Percentiles rank a stretch among this genome's conserved stretches.
Conservation (phyloP, 2,329 filamentous ascomycete species). For the Phaeophleospora eucalypticola region DNA sequence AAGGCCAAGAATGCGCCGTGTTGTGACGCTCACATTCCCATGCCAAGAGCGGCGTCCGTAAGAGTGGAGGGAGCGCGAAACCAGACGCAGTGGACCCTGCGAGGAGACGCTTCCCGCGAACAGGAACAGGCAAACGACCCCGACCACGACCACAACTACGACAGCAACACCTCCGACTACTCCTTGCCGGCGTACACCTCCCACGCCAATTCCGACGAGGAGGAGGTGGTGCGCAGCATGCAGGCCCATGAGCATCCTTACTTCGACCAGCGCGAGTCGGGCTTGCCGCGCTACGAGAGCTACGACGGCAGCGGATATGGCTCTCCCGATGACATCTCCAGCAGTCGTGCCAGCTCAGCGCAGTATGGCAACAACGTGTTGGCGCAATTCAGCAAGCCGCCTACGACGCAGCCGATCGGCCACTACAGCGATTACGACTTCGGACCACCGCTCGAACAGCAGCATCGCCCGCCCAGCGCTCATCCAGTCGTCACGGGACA, state of each 20-base stretch:
- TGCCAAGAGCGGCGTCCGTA: conserved; percentile 21
- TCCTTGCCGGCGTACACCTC: conserved; percentile 5
- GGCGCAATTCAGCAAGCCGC: background rate
- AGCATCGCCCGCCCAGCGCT: conserved; percentile 2
- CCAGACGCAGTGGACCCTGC: conserved; percentile 21
- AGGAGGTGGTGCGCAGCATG: conserved; percentile 15
- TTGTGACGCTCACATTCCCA: conserved; percentile 9
- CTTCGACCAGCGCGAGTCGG: conserved; percentile 16
- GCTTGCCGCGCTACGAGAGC: conserved; percentile 24
- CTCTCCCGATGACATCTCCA: conserved; percentile 13
- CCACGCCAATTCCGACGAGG: background rate
- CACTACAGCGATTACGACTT: conserved; percentile 26
- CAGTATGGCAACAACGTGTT: conserved; percentile 1
- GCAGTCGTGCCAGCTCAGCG: conserved; percentile 6
- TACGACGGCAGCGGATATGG: conserved; percentile 29
- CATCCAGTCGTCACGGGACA: conserved; percentile 13
- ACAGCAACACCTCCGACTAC: background rate
- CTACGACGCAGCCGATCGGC: conserved; percentile 10
- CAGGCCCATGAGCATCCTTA: conserved; percentile 21
- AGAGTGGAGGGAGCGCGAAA: conserved; percentile 20
- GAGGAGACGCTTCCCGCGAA: too few relatives aligned
- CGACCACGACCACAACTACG: background rate
- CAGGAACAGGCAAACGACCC: too few relatives aligned
- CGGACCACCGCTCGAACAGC: conserved; percentile 14
- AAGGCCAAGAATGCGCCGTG: conserved; percentile 6